These are phyloP conservation scores for Blastocystis sp. DNA, from an alignment of 352 stramenopile species.

Conservation along the genomic window DNA sequence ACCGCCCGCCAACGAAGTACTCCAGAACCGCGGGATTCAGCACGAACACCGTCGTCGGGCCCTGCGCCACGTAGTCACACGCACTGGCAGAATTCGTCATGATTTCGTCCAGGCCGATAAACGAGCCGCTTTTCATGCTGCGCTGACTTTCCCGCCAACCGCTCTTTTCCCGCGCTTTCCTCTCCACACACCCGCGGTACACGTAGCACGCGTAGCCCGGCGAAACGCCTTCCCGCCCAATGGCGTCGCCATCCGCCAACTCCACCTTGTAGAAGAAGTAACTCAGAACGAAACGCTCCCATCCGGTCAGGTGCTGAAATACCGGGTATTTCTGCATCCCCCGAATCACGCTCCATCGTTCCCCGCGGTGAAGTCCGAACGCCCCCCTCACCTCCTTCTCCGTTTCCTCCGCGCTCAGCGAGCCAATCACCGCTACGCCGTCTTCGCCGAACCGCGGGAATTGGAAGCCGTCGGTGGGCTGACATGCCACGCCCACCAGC, in stretches of 20 bases:
- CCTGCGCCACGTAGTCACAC: neutral
- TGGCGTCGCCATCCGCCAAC: neutral
- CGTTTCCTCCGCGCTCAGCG: neutral
- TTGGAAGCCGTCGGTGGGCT: slow-evolving; percentile 5
- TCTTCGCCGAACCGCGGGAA: slow-evolving; percentile 9
- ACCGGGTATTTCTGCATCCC: slow-evolving; percentile 29
- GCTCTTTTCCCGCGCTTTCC: neutral
- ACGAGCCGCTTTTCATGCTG: neutral
- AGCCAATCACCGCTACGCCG: slow-evolving; percentile 17
- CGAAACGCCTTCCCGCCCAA: neutral
- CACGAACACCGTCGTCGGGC: slow-evolving; percentile 24
- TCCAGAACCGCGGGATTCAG: slow-evolving; percentile 10
- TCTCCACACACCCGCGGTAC: neutral
- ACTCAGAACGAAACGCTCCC: neutral
- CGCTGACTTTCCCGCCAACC: neutral
- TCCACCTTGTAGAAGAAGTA: slow-evolving; percentile 60
- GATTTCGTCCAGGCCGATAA: slow-evolving; percentile 8
- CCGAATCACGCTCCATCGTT: neutral
- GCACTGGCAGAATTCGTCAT: neutral
- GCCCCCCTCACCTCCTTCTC: neutral
- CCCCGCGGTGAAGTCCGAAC: slow-evolving; percentile 10
- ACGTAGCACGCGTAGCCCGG: slow-evolving; percentile 4
- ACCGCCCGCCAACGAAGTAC: neutral
- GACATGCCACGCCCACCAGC: slow-evolving; percentile 14
- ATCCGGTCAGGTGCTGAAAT: neutral